These are phyloP conservation scores for Triticum urartu DNA, from an alignment of 176 grass and related monocot species.

Conservation along the genomic window DNA sequence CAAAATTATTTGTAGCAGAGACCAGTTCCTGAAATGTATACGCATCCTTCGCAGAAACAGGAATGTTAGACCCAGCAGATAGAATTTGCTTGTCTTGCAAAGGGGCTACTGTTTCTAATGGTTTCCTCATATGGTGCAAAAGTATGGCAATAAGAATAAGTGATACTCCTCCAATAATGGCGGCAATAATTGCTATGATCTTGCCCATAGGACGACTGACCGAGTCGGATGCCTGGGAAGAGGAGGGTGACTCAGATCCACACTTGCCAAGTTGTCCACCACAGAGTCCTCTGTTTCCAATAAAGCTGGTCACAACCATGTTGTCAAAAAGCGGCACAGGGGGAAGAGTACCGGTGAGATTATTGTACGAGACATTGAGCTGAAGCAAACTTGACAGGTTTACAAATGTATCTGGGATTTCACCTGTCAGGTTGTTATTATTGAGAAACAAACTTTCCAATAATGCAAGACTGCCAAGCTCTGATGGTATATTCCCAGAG, in stretches of 20 bases:
- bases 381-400: constrained; percentile 90
- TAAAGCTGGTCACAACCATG: constrained; percentile 70
- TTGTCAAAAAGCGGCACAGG: constrained; percentile 69
- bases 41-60: constrained; percentile 66
- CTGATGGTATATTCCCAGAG: constrained; percentile 74
- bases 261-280: constrained; percentile 84
- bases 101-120: constrained; percentile 81
- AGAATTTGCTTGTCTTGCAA: constrained; percentile 75
- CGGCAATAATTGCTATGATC: constrained; percentile 91
- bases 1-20: constrained; percentile 86
- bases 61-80: constrained; percentile 47
- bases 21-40: constrained; percentile 91
- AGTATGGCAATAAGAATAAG: constrained; percentile 90
- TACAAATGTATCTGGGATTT: constrained; percentile 89
- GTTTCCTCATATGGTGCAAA: constrained; percentile 84
- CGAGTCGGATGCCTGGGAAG: constrained; percentile 36
- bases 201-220: constrained; percentile 50
- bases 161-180: constrained; percentile 82
- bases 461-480: constrained; percentile 88
- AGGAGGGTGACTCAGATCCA: constrained; percentile 42
- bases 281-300: constrained; percentile 93
- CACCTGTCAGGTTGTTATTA: constrained; percentile 79
- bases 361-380: constrained; percentile 91
- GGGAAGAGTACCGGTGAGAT: constrained; percentile 78
- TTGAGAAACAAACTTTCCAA: constrained; percentile 83